A percentile compares a stretch with the other conserved stretches of the same genome.
Conservation (phyloP, 495 filamentous ascomycete species). For the Coniosporium apollinis region DNA sequence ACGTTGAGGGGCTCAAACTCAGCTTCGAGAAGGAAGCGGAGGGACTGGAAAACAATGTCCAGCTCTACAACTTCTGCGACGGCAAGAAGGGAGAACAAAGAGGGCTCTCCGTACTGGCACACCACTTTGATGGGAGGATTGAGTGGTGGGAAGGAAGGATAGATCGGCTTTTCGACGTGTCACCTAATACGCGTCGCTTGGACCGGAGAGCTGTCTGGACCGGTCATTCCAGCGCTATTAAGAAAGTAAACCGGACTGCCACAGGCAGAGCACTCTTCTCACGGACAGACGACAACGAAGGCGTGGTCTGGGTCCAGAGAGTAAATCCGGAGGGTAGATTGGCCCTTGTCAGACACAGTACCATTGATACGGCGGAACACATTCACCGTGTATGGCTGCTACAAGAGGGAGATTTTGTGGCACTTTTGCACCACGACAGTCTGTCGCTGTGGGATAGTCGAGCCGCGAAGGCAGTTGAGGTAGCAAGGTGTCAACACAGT, state of each 20-base stretch:
- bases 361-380: conserved; percentile 50
- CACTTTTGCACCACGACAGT: conserved; percentile 62
- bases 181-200: conserved; percentile 46
- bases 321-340: conserved; percentile 27
- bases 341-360: conserved; percentile 47
- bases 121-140: conserved; percentile 75
- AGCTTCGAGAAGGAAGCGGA: conserved; percentile 37
- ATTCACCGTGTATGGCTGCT: conserved; percentile 73
- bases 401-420: conserved; percentile 55
- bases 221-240: conserved; percentile 64
- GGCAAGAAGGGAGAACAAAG: conserved; percentile 38
- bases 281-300: conserved; percentile 60
- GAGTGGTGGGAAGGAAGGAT: conserved; percentile 65
- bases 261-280: conserved; percentile 68
- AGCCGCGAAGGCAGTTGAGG: conserved; percentile 32
- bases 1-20: conserved; percentile 54
- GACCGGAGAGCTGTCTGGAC: conserved; percentile 50
- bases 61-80: conserved; percentile 55
- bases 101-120: conserved; percentile 58
- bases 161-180: conserved; percentile 67
- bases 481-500: conserved; percentile 43
- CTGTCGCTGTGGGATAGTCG: conserved; percentile 73
- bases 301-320: conserved; percentile 67
- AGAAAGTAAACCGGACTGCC: conserved; percentile 71
- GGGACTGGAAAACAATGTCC: conserved; percentile 41